Base-by-base conservation (phyloP, 176 grass and related monocot species). In the Phragmites australis region DNA sequence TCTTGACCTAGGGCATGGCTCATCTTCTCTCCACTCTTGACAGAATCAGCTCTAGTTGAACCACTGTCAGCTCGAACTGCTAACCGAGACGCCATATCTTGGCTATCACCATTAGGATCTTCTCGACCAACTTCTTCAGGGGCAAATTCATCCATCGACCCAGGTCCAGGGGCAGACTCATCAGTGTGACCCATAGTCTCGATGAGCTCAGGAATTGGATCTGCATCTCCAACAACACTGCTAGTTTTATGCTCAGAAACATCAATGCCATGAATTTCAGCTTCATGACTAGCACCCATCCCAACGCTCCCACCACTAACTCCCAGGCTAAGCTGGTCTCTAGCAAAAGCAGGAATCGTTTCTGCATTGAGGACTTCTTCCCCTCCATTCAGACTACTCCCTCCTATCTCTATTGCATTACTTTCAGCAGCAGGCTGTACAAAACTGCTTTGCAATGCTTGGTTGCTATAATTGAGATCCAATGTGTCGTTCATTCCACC, bases 301-400 rank as follows among this genome's bases (percentile, higher is more conserved):
- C 97, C 97, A 18, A 99, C 93, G 51, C 97, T 99, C 45, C 97
- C 97, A 72, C 90, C 97, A 84, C 97, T 99, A 84, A 99, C 81
- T 63, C 93, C 97, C 65, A 99, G 68, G 90, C 90, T 99, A 68
- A 99, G 87, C 51, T 90, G 91, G 75, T 91, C 93, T 50, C 93
- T 86, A 65, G 76, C 90, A 86, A 93, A 84, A 64, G 82, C 82
- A 86, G 92, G 86, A 71, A 73, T 55, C 6, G 72, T 89, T 71
- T 99, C 93, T 79, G 93, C 86, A 87, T 99, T 99, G 29, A 95
- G 84, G 60, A 99, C 90, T 91, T 99, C 97, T 79, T 99, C 95
- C n/a, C 88, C 97, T 49, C 88, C 97, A 82, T 95, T 94, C 68
- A 84, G 93, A 83, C 97, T 99, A 84, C 97, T 99, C 12, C 90